Percentiles rank a stretch among this genome's conserved stretches.
These are phyloP conservation scores for cucumber (Cucumis sativus) DNA, from an alignment of 306 rosid species.

Conservation along the genomic window DNA sequence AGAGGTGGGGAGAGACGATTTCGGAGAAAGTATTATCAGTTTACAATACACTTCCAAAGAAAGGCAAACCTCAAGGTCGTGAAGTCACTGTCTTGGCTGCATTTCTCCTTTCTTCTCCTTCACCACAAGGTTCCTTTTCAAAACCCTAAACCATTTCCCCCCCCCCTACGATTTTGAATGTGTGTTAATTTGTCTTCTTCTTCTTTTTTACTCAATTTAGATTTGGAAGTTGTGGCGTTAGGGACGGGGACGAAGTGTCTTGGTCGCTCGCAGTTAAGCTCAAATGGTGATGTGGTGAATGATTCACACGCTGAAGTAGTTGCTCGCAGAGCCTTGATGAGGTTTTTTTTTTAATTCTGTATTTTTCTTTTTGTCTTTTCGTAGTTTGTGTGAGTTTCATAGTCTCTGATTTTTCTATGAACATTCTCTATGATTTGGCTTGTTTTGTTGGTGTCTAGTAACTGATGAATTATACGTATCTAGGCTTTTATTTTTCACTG, in stretches of 20 bases:
- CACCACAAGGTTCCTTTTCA: conserved; percentile 27
- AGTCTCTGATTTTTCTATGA: background rate
- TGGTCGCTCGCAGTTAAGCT: conserved; percentile 60
- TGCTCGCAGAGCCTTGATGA: conserved; percentile 67
- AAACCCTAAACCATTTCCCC: background rate
- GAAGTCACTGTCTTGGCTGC: conserved; percentile 81
- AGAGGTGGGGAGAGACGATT: conserved; percentile 31
- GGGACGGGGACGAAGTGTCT: conserved; percentile 93
- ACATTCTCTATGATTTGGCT: background rate
- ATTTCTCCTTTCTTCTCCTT: conserved; percentile 75
- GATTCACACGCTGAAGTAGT: conserved; percentile 88
- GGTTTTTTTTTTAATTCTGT: conserved; percentile 22
- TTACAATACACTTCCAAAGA: conserved; percentile 60
- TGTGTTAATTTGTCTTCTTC: background rate
- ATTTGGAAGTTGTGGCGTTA: conserved; percentile 55
- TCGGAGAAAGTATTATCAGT: conserved; percentile 40
- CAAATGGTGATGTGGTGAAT: conserved; percentile 59
- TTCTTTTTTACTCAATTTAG: conserved; percentile 16
- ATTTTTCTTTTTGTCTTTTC: background rate
- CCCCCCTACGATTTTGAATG: background rate
- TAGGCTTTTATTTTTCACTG: background rate
- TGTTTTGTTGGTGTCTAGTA: background rate
- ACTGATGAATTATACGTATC: background rate
- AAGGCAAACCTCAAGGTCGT: conserved; percentile 88
- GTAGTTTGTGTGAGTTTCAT: background rate